Evolutionary conservation across 1,139 yeast species (phyloP).

Genomic region (Nakaseomyces kungkrabaensis): DNA sequence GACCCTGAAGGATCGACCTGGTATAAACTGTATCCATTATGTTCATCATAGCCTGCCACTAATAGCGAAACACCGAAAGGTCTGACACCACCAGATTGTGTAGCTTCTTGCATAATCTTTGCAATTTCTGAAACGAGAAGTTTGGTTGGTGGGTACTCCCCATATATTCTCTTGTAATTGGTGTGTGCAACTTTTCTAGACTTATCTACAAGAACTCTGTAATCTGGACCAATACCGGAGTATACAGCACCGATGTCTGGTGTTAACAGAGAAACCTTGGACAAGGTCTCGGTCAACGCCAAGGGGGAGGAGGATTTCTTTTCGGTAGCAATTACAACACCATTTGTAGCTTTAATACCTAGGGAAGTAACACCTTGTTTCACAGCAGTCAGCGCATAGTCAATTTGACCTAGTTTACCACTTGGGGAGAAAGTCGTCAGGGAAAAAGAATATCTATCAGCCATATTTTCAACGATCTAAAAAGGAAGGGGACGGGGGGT

Average conservation of each 20-base stretch:
- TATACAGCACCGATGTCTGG: slow-evolving; percentile 96
- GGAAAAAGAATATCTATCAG: slow-evolving; percentile 96
- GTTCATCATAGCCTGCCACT: slow-evolving; percentile 90
- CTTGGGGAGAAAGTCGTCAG: slow-evolving; percentile 94
- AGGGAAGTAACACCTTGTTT: slow-evolving; percentile 96
- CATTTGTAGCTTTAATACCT: slow-evolving; percentile 94
- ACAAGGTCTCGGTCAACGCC: slow-evolving; percentile 62
- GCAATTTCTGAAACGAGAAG: slow-evolving; percentile 92
- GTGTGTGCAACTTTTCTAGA: slow-evolving; percentile 92
- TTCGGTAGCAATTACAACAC: slow-evolving; percentile 94
- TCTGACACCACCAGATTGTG: slow-evolving; percentile 81
- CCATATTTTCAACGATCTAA: slow-evolving; percentile 41
- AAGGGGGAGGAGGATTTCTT: slow-evolving; percentile 77
- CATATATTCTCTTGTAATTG: slow-evolving; percentile 82
- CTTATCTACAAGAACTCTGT: slow-evolving; percentile 84
- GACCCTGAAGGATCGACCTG: slow-evolving; percentile 98
- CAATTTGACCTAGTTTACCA: slow-evolving; percentile 96
- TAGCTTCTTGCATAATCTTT: slow-evolving; percentile 93
- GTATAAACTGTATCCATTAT: slow-evolving; percentile 70
- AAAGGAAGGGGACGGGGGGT: neutral
- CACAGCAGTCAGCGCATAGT: slow-evolving; percentile 94
- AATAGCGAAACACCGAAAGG: slow-evolving; percentile 68
- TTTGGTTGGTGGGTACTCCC: slow-evolving; percentile 95
- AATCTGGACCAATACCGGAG: slow-evolving; percentile 99
- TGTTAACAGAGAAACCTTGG: slow-evolving; percentile 75